A percentile compares a stretch with the other conserved stretches of the same genome.
Conservation (phyloP, 2,329 filamentous ascomycete genomes). For the Fusarium sp. region DNA sequence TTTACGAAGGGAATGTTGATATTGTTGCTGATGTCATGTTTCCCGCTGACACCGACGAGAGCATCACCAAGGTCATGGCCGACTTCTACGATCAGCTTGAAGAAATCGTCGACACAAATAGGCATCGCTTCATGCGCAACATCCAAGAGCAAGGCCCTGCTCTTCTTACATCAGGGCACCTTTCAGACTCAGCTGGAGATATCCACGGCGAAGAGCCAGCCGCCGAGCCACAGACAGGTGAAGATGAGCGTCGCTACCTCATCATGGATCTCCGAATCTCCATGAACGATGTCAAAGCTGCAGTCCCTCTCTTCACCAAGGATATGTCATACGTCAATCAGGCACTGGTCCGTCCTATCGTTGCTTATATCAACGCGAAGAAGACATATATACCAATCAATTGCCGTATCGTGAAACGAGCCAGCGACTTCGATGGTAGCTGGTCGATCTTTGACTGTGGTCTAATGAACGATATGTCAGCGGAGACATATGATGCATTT, state of each 20-base stretch:
- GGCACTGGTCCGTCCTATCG: constrained; percentile 92
- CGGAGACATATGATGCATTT: constrained; percentile 95
- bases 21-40: constrained; percentile 97
- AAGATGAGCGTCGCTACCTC: constrained; percentile 78
- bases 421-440: constrained; percentile 89
- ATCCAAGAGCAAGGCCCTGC: constrained; percentile 44
- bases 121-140: constrained; percentile 68
- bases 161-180: constrained; percentile 46
- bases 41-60: constrained; percentile 85
- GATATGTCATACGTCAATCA: constrained; percentile 97
- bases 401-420: constrained; percentile 91
- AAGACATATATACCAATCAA: constrained; percentile 95
- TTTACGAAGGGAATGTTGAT: constrained; percentile 95
- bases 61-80: constrained; percentile 92
- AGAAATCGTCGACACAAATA: constrained; percentile 85
- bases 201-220: constrained; percentile 6
- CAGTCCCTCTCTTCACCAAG: constrained; percentile 89
- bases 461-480: constrained; percentile 90
- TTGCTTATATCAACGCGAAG: constrained; percentile 97
- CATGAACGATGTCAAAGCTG: constrained; percentile 92
- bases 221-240: constrained; percentile 30
- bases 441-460: constrained; percentile 96
- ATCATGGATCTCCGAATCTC: constrained; percentile 96
- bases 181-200: constrained; percentile 44
- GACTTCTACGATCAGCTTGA: constrained; percentile 97